Evolutionary conservation across 345 rosid species (phyloP).

Genomic region (Isatis tinctoria): DNA sequence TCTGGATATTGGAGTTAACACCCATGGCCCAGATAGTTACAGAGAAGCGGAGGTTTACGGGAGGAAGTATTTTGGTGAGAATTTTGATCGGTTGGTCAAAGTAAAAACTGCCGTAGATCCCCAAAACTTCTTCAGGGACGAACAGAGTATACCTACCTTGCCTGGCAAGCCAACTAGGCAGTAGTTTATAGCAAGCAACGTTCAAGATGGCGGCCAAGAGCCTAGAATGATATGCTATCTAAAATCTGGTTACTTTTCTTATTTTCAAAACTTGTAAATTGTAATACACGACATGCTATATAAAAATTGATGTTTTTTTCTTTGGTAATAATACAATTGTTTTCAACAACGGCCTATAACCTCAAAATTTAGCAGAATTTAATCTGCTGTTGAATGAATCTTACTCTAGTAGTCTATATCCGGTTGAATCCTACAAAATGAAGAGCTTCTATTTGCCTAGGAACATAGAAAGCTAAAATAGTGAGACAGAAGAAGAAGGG

Average conservation of each 20-base stretch:
- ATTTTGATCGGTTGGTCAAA: conserved; percentile 49
- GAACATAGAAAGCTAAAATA: neutral
- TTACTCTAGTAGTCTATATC: neutral
- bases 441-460: neutral
- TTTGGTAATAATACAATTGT: neutral
- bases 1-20: conserved; percentile 46
- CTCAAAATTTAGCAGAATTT: neutral
- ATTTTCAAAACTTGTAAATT: neutral
- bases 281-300: neutral
- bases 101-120: conserved; percentile 56
- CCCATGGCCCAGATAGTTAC: conserved; percentile 31
- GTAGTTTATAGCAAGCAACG: conserved; percentile 4
- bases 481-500: neutral
- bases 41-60: conserved; percentile 50
- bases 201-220: neutral
- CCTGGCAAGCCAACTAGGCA: neutral
- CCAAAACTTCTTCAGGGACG: conserved; percentile 43
- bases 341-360: neutral
- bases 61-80: conserved; percentile 42
- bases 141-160: conserved; percentile 52
- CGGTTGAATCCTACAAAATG: neutral
- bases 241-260: neutral
- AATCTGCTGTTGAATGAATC: neutral
- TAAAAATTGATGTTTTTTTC: neutral
- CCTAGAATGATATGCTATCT: neutral